These are phyloP conservation scores for Orychophragmus violaceus DNA, from an alignment of 345 rosid species.

Conservation along the genomic window DNA sequence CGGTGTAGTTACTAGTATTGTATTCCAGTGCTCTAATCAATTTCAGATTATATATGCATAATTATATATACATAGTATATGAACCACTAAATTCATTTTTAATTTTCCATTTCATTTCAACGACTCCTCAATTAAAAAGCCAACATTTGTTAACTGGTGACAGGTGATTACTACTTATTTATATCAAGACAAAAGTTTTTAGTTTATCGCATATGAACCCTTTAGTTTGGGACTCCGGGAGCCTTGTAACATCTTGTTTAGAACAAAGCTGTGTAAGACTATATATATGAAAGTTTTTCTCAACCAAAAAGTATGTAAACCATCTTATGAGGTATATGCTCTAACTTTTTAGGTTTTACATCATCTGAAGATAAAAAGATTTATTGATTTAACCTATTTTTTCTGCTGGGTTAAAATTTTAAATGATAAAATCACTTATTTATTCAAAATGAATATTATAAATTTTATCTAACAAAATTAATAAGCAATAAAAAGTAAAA, in stretches of 20 bases:
- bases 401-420: background rate
- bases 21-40: background rate
- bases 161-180: background rate
- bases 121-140: background rate
- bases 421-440: background rate
- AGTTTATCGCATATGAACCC: background rate
- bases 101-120: background rate
- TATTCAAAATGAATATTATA: no score
- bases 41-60: background rate
- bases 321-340: no score
- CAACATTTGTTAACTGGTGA: background rate
- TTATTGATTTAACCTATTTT: no score
- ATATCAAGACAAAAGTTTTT: background rate
- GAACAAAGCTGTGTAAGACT: background rate
- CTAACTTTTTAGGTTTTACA: no score
- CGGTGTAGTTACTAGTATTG: conserved; percentile 13
- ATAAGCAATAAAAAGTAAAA: background rate
- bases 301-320: background rate
- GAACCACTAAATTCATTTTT: background rate
- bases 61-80: background rate
- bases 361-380: no score
- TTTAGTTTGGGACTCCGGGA: background rate
- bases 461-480: background rate
- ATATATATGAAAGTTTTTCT: background rate
- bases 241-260: background rate